Evolutionary conservation across 176 grass and related monocot genomes (phyloP).

Genomic region (Oryza glumipatula): DNA sequence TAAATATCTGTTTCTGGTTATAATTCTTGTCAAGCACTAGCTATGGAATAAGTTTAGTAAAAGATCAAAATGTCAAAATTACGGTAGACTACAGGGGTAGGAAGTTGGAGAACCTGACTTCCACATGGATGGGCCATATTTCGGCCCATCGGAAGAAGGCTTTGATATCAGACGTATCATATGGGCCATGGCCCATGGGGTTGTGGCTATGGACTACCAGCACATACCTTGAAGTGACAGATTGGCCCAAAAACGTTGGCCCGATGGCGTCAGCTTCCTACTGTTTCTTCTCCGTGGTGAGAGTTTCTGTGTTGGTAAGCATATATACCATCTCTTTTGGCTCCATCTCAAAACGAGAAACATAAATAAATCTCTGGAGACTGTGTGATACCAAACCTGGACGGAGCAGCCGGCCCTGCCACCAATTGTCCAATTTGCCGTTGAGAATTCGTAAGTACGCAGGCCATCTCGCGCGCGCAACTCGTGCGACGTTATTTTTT

Average conservation of each 20-base stretch:
- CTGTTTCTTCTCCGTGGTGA: background rate
- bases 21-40: too few relatives aligned
- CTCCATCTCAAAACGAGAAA: too few relatives aligned
- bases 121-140: background rate
- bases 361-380: too few relatives aligned
- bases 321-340: background rate
- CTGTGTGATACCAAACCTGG: background rate
- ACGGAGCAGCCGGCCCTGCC: background rate
- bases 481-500: background rate
- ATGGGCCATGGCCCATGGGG: too few relatives aligned
- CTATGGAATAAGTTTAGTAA: too few relatives aligned
- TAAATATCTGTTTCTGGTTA: too few relatives aligned
- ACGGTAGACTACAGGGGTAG: background rate
- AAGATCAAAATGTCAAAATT: too few relatives aligned
- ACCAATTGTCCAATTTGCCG: background rate
- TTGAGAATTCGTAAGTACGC: background rate
- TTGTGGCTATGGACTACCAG: too few relatives aligned
- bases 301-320: background rate
- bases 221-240: too few relatives aligned
- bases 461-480: background rate
- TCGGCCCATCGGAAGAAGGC: background rate
- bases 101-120: background rate
- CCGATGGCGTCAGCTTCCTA: too few relatives aligned
- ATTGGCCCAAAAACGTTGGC: too few relatives aligned
- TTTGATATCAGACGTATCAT: too few relatives aligned